These are phyloP conservation scores for Candida germanica DNA, from an alignment of 805 yeast genomes.

Conservation along the genomic window DNA sequence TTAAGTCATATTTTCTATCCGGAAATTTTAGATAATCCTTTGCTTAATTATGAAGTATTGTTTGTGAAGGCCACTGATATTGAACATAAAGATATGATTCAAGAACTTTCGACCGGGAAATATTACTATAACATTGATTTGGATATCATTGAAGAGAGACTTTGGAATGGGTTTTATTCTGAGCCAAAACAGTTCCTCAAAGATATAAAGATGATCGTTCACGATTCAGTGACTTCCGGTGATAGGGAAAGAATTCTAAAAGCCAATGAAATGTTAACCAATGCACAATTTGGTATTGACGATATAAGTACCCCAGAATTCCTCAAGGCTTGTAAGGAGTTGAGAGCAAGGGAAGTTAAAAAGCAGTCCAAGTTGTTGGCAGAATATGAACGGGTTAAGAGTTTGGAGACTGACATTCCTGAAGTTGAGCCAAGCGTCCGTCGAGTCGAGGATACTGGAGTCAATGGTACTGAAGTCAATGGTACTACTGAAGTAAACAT, in stretches of 20 bases:
- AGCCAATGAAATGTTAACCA: constrained; percentile 94
- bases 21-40: constrained; percentile 34
- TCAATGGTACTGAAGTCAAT: constrained; percentile 1
- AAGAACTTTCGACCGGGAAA: constrained; percentile 74
- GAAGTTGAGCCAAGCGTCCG: constrained; percentile 10
- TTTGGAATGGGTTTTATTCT: constrained; percentile 95
- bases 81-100: constrained; percentile 63
- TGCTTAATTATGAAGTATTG: constrained; percentile 33
- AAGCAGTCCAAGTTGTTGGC: constrained; percentile 46
- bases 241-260: constrained; percentile 79
- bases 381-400: constrained; percentile 22
- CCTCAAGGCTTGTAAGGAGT: constrained; percentile 68
- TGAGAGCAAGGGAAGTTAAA: constrained; percentile 61
- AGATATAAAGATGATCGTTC: constrained; percentile 80
- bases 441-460: constrained; percentile 2
- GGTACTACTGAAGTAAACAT: background rate
- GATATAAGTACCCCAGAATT: constrained; percentile 77
- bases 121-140: constrained; percentile 84
- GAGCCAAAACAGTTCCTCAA: constrained; percentile 87
- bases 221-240: constrained; percentile 68
- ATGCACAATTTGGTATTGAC: constrained; percentile 93
- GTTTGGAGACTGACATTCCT: background rate
- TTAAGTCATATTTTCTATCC: constrained; percentile 79
- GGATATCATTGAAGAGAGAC: constrained; percentile 87
- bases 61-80: constrained; percentile 46